Evolutionary conservation across 2,329 filamentous ascomycete species (phyloP).

Genomic region (Scleromitrula shiraiana): DNA sequence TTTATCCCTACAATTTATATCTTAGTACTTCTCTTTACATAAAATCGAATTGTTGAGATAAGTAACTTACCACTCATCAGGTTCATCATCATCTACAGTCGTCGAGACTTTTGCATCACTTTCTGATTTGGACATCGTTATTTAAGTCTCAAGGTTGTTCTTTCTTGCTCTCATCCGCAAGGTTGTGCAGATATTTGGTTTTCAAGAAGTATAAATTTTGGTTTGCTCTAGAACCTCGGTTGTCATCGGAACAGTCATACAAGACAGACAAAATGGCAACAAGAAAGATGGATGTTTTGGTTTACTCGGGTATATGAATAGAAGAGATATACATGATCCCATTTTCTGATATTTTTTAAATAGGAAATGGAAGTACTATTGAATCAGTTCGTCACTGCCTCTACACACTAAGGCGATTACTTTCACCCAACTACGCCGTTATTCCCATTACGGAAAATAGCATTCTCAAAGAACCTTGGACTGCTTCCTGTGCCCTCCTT

Average conservation of each 20-base stretch:
- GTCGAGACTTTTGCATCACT: conserved; percentile 25
- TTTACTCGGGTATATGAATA: conserved; percentile 67
- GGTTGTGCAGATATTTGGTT: not conserved
- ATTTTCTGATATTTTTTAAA: conserved; percentile 3
- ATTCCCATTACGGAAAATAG: conserved; percentile 72
- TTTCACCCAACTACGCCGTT: conserved; percentile 88
- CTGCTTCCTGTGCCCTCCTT: conserved; percentile 74
- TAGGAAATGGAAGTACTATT: conserved; percentile 76
- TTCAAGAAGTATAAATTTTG: not conserved
- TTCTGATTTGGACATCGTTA: conserved; percentile 27
- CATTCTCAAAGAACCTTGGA: conserved; percentile 88
- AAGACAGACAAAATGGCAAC: conserved; percentile 44
- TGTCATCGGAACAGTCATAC: conserved; percentile 10
- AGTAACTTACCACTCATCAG: conserved; percentile 75
- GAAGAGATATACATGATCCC: not conserved
- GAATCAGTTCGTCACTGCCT: conserved; percentile 88
- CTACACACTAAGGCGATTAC: conserved; percentile 74
- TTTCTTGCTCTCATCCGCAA: conserved; percentile 4
- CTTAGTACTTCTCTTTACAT: conserved; percentile 19
- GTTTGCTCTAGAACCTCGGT: conserved; percentile 15
- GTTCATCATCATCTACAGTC: conserved; percentile 69
- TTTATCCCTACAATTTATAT: conserved; percentile 65
- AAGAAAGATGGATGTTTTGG: conserved; percentile 76
- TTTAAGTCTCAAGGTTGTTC: conserved; percentile 11
- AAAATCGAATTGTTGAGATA: conserved; percentile 11